phyloP scores from a whole-genome alignment of 2,329 filamentous ascomycete genomes.

The Aureobasidium sp. region DNA sequence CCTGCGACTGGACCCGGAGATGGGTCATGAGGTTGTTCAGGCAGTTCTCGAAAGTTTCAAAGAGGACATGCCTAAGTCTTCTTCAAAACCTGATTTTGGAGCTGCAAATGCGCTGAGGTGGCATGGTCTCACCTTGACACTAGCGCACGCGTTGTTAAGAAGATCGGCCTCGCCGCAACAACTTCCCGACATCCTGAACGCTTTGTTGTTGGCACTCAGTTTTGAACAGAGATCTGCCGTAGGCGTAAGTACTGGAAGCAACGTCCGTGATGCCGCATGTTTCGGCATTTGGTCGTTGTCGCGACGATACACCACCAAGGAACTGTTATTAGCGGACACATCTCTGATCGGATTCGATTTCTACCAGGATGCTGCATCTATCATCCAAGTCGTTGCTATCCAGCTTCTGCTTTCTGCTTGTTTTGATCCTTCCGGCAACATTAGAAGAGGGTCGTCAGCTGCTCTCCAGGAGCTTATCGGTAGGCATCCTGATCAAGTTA shows the following conservation, averaged over 20 bases:
- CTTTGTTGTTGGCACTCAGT: slow-evolving; percentile 66
- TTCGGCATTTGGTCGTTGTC: slow-evolving; percentile 94
- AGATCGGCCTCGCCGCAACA: slow-evolving; percentile 64
- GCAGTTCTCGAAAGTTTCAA: slow-evolving; percentile 64
- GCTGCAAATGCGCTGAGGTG: slow-evolving; percentile 75
- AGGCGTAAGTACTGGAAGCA: slow-evolving; percentile 76
- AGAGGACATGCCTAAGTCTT: slow-evolving; percentile 49
- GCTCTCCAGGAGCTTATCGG: slow-evolving; percentile 91
- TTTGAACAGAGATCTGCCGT: slow-evolving; percentile 85
- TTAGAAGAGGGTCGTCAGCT: slow-evolving; percentile 82
- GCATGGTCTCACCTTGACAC: slow-evolving; percentile 84
- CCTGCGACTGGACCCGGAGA: slow-evolving; percentile 65
- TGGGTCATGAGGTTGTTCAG: slow-evolving; percentile 81
- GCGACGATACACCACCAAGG: slow-evolving; percentile 71
- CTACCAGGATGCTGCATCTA: neutral
- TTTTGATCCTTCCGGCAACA: slow-evolving; percentile 85
- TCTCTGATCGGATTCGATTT: neutral
- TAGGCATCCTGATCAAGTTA: slow-evolving; percentile 77
- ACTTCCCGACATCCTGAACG: slow-evolving; percentile 65
- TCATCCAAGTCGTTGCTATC: slow-evolving; percentile 61
- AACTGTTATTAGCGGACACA: slow-evolving; percentile 57
- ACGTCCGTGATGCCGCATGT: slow-evolving; percentile 88
- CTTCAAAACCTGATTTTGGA: slow-evolving; percentile 50
- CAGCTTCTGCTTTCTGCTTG: slow-evolving; percentile 75
- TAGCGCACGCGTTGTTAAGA: slow-evolving; percentile 79